These are phyloP conservation scores for Trypanosoma congolense DNA, from an alignment of 208 protist genomes.

Conservation along the genomic window DNA sequence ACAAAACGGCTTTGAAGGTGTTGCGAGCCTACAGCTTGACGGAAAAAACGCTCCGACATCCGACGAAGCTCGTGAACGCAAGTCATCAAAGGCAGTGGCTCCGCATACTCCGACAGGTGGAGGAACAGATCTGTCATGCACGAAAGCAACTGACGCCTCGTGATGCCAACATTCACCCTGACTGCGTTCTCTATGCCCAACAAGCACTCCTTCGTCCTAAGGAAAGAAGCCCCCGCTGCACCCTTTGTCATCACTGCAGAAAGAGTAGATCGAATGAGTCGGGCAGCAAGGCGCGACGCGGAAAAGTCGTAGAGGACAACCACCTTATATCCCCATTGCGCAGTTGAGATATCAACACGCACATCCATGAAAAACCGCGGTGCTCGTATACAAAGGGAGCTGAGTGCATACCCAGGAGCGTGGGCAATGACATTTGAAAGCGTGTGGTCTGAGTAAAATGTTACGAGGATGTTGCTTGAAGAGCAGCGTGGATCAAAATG, in stretches of 20 bases:
- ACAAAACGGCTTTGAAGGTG: slow-evolving; percentile 66
- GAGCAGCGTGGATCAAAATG: slow-evolving; percentile 66
- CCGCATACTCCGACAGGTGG: slow-evolving; percentile 30
- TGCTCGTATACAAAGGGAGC: slow-evolving; percentile 42
- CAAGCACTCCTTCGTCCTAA: slow-evolving; percentile 47
- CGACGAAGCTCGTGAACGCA: slow-evolving; percentile 53
- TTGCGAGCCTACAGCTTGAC: slow-evolving; percentile 28
- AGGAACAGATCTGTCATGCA: slow-evolving; percentile 73
- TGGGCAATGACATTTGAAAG: slow-evolving; percentile 45
- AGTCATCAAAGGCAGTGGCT: slow-evolving; percentile 26
- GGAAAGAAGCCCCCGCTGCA: slow-evolving; percentile 9
- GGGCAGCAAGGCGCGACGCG: slow-evolving; percentile 53
- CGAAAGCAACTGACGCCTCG: slow-evolving; percentile 65
- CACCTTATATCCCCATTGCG: slow-evolving; percentile 85
- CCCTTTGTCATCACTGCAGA: slow-evolving; percentile 29
- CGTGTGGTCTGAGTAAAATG: slow-evolving; percentile 52
- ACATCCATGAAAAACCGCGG: slow-evolving; percentile 65
- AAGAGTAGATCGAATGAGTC: slow-evolving; percentile 47
- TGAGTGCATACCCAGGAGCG: slow-evolving; percentile 42
- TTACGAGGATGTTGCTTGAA: slow-evolving; percentile 54
- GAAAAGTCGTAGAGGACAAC: slow-evolving; percentile 62
- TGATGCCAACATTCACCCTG: slow-evolving; percentile 57
- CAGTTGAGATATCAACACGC: slow-evolving; percentile 39
- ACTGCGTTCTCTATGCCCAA: slow-evolving; percentile 32
- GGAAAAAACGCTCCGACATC: slow-evolving; percentile 72